A percentile compares a stretch with the other conserved stretches of the same genome.
Evolutionary conservation across 257 asterid species (phyloP).

Genomic region (Primulina tabacum): DNA sequence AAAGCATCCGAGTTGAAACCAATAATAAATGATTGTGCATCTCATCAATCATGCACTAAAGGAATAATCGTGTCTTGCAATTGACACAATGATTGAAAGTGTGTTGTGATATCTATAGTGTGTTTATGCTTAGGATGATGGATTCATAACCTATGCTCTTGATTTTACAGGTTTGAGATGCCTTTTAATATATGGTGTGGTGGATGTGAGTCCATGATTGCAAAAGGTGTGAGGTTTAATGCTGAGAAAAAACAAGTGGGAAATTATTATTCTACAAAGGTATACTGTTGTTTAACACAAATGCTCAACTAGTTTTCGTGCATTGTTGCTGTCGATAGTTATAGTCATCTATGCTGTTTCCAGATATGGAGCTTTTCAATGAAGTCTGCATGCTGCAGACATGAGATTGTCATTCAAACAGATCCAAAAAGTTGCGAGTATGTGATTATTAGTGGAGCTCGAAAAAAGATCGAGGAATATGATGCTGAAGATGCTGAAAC

Average conservation of each 20-base stretch:
- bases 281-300: constrained; percentile 24
- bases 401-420: constrained; percentile 88
- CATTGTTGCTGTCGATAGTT: background rate
- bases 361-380: constrained; percentile 98
- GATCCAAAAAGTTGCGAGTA: constrained; percentile 89
- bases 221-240: constrained; percentile 96
- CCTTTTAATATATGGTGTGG: constrained; percentile 96
- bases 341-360: constrained; percentile 6
- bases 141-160: constrained; percentile 10
- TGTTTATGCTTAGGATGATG: constrained; percentile 1
- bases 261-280: constrained; percentile 91
- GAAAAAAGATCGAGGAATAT: constrained; percentile 71
- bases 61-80: background rate
- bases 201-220: constrained; percentile 98
- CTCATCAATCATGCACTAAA: background rate
- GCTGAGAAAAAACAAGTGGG: constrained; percentile 99
- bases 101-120: constrained; percentile 1
- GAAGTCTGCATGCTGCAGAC: constrained; percentile 94
- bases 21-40: background rate
- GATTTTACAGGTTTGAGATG: constrained; percentile 81
- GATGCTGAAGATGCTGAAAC: constrained; percentile 97
- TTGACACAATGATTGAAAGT: background rate
- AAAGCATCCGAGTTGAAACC: background rate
- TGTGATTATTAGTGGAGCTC: constrained; percentile 78
- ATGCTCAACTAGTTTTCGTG: background rate